Evolutionary conservation across 208 protist species (phyloP), one percentile per base, ranked within the genome.

Genomic region (Leishmania arabica): DNA sequence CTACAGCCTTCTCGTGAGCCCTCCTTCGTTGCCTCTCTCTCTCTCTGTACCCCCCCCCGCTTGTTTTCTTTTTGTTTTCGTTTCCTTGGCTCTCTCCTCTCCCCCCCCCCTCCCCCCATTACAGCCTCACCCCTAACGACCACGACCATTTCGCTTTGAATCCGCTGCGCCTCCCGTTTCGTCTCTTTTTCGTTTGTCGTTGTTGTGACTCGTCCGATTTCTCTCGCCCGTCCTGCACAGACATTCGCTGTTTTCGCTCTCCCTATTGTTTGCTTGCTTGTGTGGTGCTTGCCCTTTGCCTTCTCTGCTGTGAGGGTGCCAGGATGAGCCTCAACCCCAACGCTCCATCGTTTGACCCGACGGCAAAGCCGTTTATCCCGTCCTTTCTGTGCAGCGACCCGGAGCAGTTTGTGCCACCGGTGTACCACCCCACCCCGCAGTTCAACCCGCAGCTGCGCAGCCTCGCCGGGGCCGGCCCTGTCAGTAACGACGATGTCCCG

Each of bases 291-390:
- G 34, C 9, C 40, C 24, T 7, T 56, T 54, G 24, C 21, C 34
- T 34, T 74, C 27, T 9, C 47, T 37, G 21, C 1, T 42, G 17
- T 49, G 8, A 19, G 40, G 37, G 21, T 47, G 24, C 17, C 42
- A 60, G 31, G 83, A 83, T 84, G 54, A 89, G 80, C 31, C 82
- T 94, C 47, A 94, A 96, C 56, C 87, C 87, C n/a, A 88, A 92
- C 83, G 89, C 90, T 2, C 82, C 87, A 34, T 75, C 88, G 27
- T 96, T 96, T 82, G 89, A 91, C 47, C 91, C 93, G 45, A 90
- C 45, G 37, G 86, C 86, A 56, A 84, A 85, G 80, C 86, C 86
- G 27, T 89, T 86, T 54, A 68, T 85, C n/a, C 64, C 69, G 42
- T 80, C 69, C 1, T 87, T 79, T 58, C 54, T 78, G 19, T 75